A percentile compares a stretch with the other conserved stretches of the same genome.
These are phyloP conservation scores for Plasmodium relictum DNA, from an alignment of 169 alveolate genomes.

Conservation along the genomic window DNA sequence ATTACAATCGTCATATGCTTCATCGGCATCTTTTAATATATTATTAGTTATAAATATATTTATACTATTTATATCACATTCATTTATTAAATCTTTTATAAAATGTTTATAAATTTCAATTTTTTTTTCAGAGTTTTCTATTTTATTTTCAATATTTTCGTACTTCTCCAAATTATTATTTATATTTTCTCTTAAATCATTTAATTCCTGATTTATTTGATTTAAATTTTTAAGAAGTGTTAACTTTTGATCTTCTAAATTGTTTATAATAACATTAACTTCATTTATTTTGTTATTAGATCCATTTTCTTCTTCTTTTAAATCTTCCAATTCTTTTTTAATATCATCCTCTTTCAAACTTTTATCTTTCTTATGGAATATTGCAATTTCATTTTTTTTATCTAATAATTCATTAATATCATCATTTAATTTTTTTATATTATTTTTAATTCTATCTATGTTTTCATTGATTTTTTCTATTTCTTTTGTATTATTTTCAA, in stretches of 20 bases:
- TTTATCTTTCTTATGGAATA: neutral
- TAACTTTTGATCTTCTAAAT: constrained; percentile 7
- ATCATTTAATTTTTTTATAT: constrained; percentile 54
- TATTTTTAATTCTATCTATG: constrained; percentile 50
- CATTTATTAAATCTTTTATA: constrained; percentile 35
- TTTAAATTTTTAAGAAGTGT: constrained; percentile 13
- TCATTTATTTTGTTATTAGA: constrained; percentile 6
- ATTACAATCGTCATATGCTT: neutral
- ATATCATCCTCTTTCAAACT: neutral
- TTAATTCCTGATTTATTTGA: constrained; percentile 42
- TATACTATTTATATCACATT: constrained; percentile 59
- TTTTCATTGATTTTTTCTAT: constrained; percentile 45
- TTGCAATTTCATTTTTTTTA: constrained; percentile 32
- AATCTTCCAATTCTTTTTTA: constrained; percentile 6
- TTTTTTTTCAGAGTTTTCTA: constrained; percentile 30
- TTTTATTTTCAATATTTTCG: constrained; percentile 33
- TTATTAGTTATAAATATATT: constrained; percentile 16
- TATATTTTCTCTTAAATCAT: constrained; percentile 27
- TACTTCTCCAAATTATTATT: constrained; percentile 38
- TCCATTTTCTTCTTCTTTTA: constrained; percentile 14
- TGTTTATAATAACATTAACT: neutral
- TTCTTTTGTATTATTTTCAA: constrained; percentile 16
- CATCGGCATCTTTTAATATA: constrained; percentile 5
- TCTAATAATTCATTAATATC: constrained; percentile 57
- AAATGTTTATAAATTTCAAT: constrained; percentile 33